Evolutionary conservation across 805 yeast species (phyloP).

Genomic region (Metschnikowia aberdeeniae): DNA sequence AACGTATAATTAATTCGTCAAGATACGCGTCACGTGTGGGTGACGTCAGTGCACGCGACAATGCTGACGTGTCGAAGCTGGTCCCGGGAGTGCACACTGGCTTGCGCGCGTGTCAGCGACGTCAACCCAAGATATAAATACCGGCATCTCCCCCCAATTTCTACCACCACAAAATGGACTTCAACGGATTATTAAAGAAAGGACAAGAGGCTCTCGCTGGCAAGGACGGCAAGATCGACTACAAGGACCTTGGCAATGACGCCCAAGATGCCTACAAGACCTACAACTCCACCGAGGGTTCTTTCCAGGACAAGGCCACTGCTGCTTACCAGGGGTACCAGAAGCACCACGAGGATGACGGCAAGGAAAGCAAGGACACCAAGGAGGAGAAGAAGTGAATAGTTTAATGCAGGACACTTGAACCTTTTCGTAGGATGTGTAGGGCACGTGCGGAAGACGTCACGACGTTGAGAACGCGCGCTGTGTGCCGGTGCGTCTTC

Average conservation of each 20-base stretch:
- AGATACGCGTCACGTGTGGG: background rate
- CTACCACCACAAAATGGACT: conserved; percentile 21
- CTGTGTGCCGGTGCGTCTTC: too few relatives aligned
- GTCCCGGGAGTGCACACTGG: background rate
- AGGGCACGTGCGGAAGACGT: too few relatives aligned
- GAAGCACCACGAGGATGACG: conserved; percentile 18
- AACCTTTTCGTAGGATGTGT: too few relatives aligned
- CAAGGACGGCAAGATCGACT: conserved; percentile 23
- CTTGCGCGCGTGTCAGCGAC: background rate
- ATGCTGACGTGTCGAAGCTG: background rate
- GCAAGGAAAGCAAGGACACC: background rate
- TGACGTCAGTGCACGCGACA: background rate
- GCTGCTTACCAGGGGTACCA: conserved; percentile 30
- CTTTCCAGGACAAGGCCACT: conserved; percentile 32
- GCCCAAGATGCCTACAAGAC: conserved; percentile 35
- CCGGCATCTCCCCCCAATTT: background rate
- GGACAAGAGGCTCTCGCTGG: conserved; percentile 27
- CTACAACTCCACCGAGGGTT: conserved; percentile 27
- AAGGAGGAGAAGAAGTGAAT: conserved; percentile 1
- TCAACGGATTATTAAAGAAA: conserved; percentile 30
- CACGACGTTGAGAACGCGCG: too few relatives aligned
- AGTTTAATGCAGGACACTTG: background rate
- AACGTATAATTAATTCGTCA: too few relatives aligned
- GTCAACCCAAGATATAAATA: conserved; percentile 1
- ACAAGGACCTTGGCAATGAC: conserved; percentile 24